Evolutionary conservation across 306 rosid genomes (phyloP).

Genomic region (Sicyos edulis): DNA sequence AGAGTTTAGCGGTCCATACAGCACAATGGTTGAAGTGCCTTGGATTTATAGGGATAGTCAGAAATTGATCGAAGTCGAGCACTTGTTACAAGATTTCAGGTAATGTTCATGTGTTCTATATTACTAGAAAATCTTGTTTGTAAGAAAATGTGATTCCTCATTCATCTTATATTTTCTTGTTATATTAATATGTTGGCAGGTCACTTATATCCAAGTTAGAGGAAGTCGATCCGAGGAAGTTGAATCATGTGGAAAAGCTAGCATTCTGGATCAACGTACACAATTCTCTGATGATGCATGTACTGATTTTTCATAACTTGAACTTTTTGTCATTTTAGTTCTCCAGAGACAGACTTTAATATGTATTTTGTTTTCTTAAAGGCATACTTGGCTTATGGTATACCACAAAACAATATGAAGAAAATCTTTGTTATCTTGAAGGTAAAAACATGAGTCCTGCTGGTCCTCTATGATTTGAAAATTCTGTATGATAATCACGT

Average conservation of each 20-base stretch:
- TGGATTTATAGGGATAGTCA: slow-evolving; percentile 74
- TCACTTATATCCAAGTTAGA: slow-evolving; percentile 66
- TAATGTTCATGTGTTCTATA: slow-evolving; percentile 22
- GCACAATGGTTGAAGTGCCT: slow-evolving; percentile 94
- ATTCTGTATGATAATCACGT: not conserved
- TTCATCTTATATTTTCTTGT: slow-evolving; percentile 20
- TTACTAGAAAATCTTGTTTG: not conserved
- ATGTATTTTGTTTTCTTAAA: slow-evolving; percentile 29
- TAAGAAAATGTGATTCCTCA: not conserved
- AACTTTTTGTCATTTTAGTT: slow-evolving; percentile 3
- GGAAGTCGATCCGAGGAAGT: slow-evolving; percentile 65
- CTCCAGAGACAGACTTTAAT: not conserved
- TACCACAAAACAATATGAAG: slow-evolving; percentile 83
- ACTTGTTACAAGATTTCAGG: slow-evolving; percentile 86
- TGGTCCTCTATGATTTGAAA: not conserved
- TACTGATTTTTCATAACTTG: slow-evolving; percentile 32
- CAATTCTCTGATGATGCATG: slow-evolving; percentile 98
- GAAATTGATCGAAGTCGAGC: slow-evolving; percentile 57
- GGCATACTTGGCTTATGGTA: slow-evolving; percentile 97
- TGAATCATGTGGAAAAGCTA: slow-evolving; percentile 82
- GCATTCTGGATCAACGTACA: slow-evolving; percentile 97
- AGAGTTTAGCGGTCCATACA: slow-evolving; percentile 96
- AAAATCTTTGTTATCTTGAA: slow-evolving; percentile 69
- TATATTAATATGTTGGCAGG: slow-evolving; percentile 37
- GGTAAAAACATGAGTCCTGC: slow-evolving; percentile 37